A percentile compares a stretch with the other conserved stretches of the same genome.
Conservation (phyloP, 192 early-diverging fungal genomes). For the Bifiguratus adelaidae region DNA sequence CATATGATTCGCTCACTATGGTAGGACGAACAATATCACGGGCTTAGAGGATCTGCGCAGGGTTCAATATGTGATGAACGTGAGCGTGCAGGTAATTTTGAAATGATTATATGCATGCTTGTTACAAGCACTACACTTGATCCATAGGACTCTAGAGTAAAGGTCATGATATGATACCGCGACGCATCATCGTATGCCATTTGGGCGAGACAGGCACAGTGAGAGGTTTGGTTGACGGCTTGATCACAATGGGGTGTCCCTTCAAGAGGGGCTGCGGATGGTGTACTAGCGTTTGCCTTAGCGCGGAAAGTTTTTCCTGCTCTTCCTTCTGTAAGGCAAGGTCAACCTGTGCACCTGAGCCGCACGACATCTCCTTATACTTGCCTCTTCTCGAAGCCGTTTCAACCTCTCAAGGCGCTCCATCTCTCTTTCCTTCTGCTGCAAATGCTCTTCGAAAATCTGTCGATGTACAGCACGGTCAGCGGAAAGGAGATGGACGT, state of each 20-base stretch:
- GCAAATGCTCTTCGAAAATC: constrained; percentile 43
- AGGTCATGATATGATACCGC: too few species aligned
- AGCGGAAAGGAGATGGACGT: constrained; percentile 33
- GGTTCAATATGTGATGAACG: too few species aligned
- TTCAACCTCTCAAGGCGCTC: background rate
- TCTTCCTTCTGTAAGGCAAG: background rate
- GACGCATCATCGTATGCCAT: too few species aligned
- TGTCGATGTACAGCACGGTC: constrained; percentile 41
- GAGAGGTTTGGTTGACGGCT: background rate
- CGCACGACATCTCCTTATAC: background rate
- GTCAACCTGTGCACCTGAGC: background rate
- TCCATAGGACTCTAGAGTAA: too few species aligned
- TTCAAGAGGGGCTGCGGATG: background rate
- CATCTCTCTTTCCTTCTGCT: constrained; percentile 4
- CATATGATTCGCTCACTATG: too few species aligned
- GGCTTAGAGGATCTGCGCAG: too few species aligned
- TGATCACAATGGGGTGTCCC: background rate
- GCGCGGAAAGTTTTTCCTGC: background rate
- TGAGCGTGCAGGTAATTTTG: too few species aligned
- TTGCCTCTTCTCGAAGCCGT: background rate
- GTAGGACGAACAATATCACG: too few species aligned
- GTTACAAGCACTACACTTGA: too few species aligned
- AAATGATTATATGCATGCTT: too few species aligned
- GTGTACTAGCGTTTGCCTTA: background rate
- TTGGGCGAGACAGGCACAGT: background rate